Evolutionary conservation across 371 early-diverging fungal genomes (phyloP), one percentile per base, ranked within the genome.

Genomic region (Apophysomyces elegans): DNA sequence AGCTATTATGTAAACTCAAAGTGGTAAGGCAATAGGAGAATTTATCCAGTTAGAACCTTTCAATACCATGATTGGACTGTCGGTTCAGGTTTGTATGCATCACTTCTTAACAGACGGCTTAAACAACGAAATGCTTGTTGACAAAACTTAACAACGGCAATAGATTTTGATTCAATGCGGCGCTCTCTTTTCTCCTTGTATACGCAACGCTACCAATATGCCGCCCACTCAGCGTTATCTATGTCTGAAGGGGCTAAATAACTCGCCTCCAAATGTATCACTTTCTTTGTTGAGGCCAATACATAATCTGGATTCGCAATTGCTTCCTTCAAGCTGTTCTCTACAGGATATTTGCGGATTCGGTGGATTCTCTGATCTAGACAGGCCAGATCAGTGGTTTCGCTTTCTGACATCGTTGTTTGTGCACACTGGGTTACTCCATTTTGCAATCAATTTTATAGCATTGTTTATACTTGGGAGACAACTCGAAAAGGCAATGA

Each of bases 381-480:
- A 70, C 63, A 5, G 12, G 46, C 83, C 86, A 1, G 77, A 91
- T 69, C 92, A 92, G 65, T 89, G 91, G 84, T 92, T 77, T 70
- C 81, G 93, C 14, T 91, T 93, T 67, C 77, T 93, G 41, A 71
- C 84, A 7, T 87, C 95, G 8, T 81, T 93, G 18, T 90, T 91
- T 67, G 77, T 93, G 62, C 95, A 94, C 68, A 91, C 84, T 43
- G 95, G 93, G 8, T 54, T 91, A 1, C 37, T 92, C 0, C 95
- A 94, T 72, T 69, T 91, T 26, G 13, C 80, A 4, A 73, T 91
- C 65, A 92, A 94, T 73, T 21, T 90, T 58, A 13, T 75, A 14
- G 82, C 86, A 46, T 91, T 91, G 59, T 61, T 86, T 56, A 66
- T 77, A 18, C 74, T 87, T 12, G 90, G 89, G 3, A 78, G 75